Evolutionary conservation across 768 basidiomycete genomes (phyloP).

Genomic region (Podaxis carcinomalis): DNA sequence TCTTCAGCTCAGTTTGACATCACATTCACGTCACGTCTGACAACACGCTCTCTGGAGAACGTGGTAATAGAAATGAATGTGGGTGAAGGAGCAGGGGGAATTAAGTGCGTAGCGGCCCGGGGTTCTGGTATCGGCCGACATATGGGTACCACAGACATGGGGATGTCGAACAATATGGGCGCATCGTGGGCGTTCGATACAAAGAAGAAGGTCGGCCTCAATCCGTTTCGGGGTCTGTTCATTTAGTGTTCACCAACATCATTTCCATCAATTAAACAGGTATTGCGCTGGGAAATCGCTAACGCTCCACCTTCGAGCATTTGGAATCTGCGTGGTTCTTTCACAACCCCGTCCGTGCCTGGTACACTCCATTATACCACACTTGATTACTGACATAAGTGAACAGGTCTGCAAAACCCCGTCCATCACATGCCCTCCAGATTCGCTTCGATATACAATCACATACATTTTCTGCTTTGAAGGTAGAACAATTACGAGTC

Average conservation of each 20-base stretch:
- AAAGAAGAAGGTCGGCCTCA: constrained; percentile 44
- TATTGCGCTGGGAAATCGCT: constrained; percentile 76
- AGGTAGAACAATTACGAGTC: constrained; percentile 81
- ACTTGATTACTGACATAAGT: constrained; percentile 2
- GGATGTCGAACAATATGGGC: constrained; percentile 27
- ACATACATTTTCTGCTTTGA: constrained; percentile 74
- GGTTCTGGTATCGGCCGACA: constrained; percentile 42
- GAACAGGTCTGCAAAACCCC: constrained; percentile 34
- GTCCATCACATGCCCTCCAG: constrained; percentile 73
- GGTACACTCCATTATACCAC: not conserved
- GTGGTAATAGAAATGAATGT: constrained; percentile 69
- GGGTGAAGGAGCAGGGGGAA: constrained; percentile 67
- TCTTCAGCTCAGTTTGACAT: constrained; percentile 54
- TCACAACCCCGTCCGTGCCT: constrained; percentile 52
- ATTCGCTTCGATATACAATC: constrained; percentile 69
- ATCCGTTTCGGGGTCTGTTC: not conserved
- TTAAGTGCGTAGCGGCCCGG: constrained; percentile 66
- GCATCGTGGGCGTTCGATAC: constrained; percentile 84
- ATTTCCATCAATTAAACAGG: constrained; percentile 30
- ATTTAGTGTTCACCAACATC: not conserved
- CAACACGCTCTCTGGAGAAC: constrained; percentile 65
- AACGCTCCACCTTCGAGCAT: constrained; percentile 60
- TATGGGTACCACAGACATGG: constrained; percentile 27
- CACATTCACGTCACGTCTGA: constrained; percentile 57
- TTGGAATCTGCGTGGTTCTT: constrained; percentile 76